Evolutionary conservation across 495 filamentous ascomycete genomes (phyloP).

Genomic region (Hypoxylon rickii): DNA sequence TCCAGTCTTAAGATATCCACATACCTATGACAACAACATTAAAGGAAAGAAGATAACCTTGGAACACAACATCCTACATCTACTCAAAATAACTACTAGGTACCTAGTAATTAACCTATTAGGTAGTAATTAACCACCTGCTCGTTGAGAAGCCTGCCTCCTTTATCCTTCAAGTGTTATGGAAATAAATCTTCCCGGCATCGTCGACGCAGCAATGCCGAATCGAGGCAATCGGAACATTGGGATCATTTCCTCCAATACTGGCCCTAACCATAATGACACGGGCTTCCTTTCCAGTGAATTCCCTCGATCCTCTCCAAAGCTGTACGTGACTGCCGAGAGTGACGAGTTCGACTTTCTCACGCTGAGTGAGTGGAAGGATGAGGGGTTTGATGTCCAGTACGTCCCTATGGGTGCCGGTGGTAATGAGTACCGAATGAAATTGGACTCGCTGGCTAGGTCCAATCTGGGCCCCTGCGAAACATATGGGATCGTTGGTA

Average conservation of each 20-base stretch:
- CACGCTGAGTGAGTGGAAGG: conserved; percentile 61
- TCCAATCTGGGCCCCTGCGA: conserved; percentile 39
- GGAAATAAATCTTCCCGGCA: conserved; percentile 41
- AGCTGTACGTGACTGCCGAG: conserved; percentile 68
- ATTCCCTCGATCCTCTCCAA: conserved; percentile 50
- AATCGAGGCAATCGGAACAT: conserved; percentile 38
- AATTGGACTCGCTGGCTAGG: conserved; percentile 41
- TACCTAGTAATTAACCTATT: too few relatives aligned
- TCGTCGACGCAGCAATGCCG: conserved; percentile 40
- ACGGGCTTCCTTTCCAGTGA: conserved; percentile 42
- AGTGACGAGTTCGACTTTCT: conserved; percentile 62
- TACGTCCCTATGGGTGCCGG: conserved; percentile 62
- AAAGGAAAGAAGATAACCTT: too few relatives aligned
- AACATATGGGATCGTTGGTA: conserved; percentile 43
- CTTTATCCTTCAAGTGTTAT: too few relatives aligned
- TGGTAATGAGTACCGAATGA: conserved; percentile 57
- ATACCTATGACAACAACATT: too few relatives aligned
- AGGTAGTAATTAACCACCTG: too few relatives aligned
- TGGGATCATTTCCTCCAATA: conserved; percentile 41
- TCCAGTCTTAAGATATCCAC: too few relatives aligned
- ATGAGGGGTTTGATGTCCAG: conserved; percentile 68
- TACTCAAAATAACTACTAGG: too few relatives aligned
- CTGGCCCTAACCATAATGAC: conserved; percentile 40
- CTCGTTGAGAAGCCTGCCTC: too few relatives aligned
- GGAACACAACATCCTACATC: too few relatives aligned